These are phyloP conservation scores for Anisodus acutangulus DNA, from an alignment of 257 asterid species.

Conservation along the genomic window DNA sequence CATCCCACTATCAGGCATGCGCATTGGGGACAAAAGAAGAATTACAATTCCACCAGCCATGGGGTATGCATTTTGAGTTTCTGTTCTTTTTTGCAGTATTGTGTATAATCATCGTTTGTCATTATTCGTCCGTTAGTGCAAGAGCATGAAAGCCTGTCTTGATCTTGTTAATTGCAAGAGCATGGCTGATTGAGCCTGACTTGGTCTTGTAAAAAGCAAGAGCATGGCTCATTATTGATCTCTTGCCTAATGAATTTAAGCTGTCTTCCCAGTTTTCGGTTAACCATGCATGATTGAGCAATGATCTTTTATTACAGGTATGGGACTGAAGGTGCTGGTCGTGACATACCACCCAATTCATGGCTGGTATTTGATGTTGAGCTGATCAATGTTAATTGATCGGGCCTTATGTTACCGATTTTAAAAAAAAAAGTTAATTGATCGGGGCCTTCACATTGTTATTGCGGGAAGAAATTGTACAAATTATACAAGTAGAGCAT, in stretches of 20 bases:
- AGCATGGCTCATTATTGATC: not conserved
- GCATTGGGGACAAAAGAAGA: conserved; percentile 89
- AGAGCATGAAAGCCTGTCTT: not conserved
- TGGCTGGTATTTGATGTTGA: conserved; percentile 93
- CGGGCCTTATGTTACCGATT: not conserved
- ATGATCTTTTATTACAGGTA: conserved; percentile 56
- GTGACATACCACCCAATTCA: conserved; percentile 76
- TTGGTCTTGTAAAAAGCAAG: no score
- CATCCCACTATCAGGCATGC: conserved; percentile 74
- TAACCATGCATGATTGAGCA: not conserved
- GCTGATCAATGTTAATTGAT: conserved; percentile 67
- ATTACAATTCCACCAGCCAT: conserved; percentile 93
- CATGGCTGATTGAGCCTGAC: not conserved
- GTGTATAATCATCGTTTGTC: not conserved
- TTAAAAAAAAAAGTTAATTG: no score
- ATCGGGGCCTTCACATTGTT: no score
- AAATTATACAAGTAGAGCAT: not conserved
- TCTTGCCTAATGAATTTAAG: not conserved
- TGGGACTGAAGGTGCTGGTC: conserved; percentile 67
- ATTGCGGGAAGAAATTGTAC: not conserved
- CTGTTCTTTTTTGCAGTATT: not conserved
- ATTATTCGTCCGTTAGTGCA: not conserved
- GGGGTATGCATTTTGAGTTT: conserved; percentile 66
- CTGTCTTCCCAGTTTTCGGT: not conserved
- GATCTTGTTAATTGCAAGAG: conserved; percentile 4